These are phyloP conservation scores for Saussurea involucrata DNA, from an alignment of 129 eudicot species.

Conservation along the genomic window DNA sequence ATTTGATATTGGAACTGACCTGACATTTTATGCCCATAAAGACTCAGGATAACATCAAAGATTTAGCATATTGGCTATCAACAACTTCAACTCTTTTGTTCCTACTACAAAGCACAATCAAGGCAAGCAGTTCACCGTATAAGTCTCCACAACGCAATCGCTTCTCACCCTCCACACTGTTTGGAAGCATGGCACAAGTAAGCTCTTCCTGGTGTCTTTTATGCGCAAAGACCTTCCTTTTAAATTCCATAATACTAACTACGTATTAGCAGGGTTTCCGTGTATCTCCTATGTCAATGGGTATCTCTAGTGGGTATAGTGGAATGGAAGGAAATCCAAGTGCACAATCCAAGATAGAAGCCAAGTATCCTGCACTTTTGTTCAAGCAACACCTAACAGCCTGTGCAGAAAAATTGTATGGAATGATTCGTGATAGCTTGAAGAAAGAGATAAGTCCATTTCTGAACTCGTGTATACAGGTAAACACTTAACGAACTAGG, in stretches of 20 bases:
- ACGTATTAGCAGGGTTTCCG: constrained; percentile 56
- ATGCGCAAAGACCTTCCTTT: neutral
- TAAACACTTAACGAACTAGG: constrained; percentile 25
- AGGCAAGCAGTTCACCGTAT: constrained; percentile 76
- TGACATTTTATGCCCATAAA: constrained; percentile 26
- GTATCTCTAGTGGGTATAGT: constrained; percentile 78
- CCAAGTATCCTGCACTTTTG: constrained; percentile 93
- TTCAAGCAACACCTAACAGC: constrained; percentile 98
- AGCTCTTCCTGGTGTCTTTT: constrained; percentile 14
- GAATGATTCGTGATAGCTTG: constrained; percentile 90
- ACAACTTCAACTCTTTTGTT: constrained; percentile 85
- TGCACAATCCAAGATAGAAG: constrained; percentile 71
- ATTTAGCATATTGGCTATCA: constrained; percentile 90
- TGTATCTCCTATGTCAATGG: constrained; percentile 57
- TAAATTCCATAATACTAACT: neutral
- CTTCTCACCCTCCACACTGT: constrained; percentile 68
- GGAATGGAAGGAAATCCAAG: constrained; percentile 87
- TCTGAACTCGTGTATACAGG: constrained; percentile 86
- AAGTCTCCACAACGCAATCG: constrained; percentile 71
- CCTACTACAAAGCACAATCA: constrained; percentile 84
- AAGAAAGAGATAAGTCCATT: constrained; percentile 93
- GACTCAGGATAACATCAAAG: constrained; percentile 63
- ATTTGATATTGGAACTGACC: constrained; percentile 14
- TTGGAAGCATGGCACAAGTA: constrained; percentile 93
- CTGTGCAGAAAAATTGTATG: constrained; percentile 90